These are phyloP conservation scores for Amesomyces nigricolor DNA, from an alignment of 2,329 filamentous ascomycete genomes.

Conservation along the genomic window DNA sequence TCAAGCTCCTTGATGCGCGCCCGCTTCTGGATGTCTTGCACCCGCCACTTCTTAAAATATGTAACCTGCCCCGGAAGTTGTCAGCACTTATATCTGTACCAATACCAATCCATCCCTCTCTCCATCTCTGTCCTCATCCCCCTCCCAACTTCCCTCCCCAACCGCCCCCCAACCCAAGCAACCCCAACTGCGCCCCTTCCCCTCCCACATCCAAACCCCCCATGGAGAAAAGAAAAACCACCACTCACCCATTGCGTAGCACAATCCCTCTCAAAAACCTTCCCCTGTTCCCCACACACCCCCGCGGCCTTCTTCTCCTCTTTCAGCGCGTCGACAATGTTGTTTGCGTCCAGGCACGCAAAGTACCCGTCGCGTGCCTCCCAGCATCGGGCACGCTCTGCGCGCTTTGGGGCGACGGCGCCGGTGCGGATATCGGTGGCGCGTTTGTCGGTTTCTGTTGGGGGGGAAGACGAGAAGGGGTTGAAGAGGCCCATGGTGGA, in stretches of 20 bases:
- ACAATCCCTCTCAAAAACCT: constrained; percentile 76
- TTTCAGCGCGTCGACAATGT: constrained; percentile 64
- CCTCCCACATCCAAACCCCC: no score
- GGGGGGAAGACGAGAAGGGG: constrained; percentile 32
- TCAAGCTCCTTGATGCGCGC: constrained; percentile 70
- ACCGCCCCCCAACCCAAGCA: no score
- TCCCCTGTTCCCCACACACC: constrained; percentile 38
- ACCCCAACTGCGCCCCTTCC: no score
- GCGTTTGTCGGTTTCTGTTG: constrained; percentile 37
- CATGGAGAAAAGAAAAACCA: neutral
- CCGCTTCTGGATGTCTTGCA: constrained; percentile 85
- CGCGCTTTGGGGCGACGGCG: constrained; percentile 73
- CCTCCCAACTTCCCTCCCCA: no score
- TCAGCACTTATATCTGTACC: neutral
- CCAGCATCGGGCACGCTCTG: constrained; percentile 80
- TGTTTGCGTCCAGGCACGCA: constrained; percentile 73
- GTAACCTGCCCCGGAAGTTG: constrained; percentile 58
- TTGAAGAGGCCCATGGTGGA: constrained; percentile 46
- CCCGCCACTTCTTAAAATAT: constrained; percentile 95
- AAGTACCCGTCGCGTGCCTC: constrained; percentile 85
- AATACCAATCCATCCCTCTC: no score
- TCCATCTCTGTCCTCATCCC: neutral
- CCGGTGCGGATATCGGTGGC: constrained; percentile 51
- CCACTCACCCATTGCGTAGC: constrained; percentile 79
- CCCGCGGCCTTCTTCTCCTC: constrained; percentile 37